Evolutionary conservation across 257 asterid species (phyloP), one percentile per base, ranked within the genome.

Genomic region (Gentiana macrophylla): DNA sequence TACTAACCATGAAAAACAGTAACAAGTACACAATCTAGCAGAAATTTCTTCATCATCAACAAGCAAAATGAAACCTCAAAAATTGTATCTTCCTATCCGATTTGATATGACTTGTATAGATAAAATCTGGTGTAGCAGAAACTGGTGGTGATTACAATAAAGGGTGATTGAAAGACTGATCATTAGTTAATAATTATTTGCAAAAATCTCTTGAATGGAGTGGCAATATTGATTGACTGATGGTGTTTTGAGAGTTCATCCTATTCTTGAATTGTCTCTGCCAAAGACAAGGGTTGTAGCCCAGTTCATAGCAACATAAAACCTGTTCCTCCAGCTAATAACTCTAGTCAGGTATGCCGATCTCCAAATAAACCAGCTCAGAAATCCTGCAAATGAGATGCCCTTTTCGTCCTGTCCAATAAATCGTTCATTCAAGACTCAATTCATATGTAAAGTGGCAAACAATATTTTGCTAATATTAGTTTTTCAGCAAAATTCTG

Each of bases 291-390:
- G 77, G 12, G 97, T 88, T 24, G 94, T 83, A 12, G 79, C 94
- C 97, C 97, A 88, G 80, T 88, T 88, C 38, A 83, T 70, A 4
- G 94, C 91, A 49, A 88, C 97, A 10, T 88, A 82, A 52, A 88
- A 68, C 74, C 94, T 79, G 82, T 88, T 88, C 73, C 97, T 84
- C 97, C 97, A 88, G 79, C 95, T 88, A 56, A 83, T 60, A 32
- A 83, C 95, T 5, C 95, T 75, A 0, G 95, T 85, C 35, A 88
- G 80, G 65, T 88, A 88, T 35, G 97, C 97, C 5, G 97, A 88
- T 12, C 95, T 80, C 97, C 97, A 88, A 32, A 83, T 67, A 32
- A 85, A 59, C 97, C 97, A 80, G 74, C 95, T 88, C 24, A 70
- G 0, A 49, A 85, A 85, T 15, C 97, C 96, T 3, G 94, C 94